Evolutionary conservation across 148 eudicot species (phyloP), one percentile per base, ranked within the genome.

Genomic region (Selenicereus undatus): DNA sequence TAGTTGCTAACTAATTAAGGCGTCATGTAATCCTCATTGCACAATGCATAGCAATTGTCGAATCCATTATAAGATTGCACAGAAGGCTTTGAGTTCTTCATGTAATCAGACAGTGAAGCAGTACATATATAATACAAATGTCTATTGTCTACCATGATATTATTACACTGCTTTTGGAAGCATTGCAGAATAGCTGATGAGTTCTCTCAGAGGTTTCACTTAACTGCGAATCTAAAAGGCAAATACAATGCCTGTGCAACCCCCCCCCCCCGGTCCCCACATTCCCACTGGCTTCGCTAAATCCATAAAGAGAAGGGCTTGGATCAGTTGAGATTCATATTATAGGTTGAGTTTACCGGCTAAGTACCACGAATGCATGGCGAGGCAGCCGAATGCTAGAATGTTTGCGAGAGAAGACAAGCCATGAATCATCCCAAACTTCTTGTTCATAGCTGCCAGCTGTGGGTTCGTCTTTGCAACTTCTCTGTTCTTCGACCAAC

Each of bases 351-450:
- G 73, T 82, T 96, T 96, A 83, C 92, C 88, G 21, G 99, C 97
- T 69, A 96, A 81, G 84, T 96, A 93, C 98, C 98, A 96, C 0
- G 98, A 96, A 79, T 96, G 99, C 91, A 96, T 84, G 27, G 97
- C 94, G 56, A 96, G 95, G 81, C 97, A 89, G 62, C 97, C 98
- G 66, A 93, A 96, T 68, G 99, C 81, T n/a, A 92, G 32, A 26
- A 96, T 90, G 87, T 92, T 93, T 30, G 98, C 94, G 5, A 93
- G 88, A 72, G 97, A 91, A 39, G 99, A 91, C 69, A 96, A 81
- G 36, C 98, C 98, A 52, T 96, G 99, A 83, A 93, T 89, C 98
- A 91, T 96, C 36, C 98, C 99, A 51, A 96, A 96, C 84, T 93
- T 93, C 93, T 96, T 96, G 95, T 96, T 96, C 95, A 96, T 93